phyloP scores from a whole-genome alignment of 352 stramenopile genomes.

The Phytophthora melonis region DNA sequence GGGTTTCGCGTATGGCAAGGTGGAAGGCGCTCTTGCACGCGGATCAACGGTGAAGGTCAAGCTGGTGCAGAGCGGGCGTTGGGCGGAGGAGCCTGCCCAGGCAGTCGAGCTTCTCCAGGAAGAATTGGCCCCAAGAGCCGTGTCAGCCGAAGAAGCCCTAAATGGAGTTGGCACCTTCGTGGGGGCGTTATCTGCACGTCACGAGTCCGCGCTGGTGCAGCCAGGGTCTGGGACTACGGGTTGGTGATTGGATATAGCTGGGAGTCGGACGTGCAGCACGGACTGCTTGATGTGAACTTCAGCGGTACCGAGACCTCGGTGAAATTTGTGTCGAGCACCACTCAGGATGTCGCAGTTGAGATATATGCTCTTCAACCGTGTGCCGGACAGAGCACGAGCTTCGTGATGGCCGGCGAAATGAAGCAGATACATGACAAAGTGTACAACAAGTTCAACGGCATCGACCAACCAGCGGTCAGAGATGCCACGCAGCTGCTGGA shows the following conservation, averaged over 20 bases:
- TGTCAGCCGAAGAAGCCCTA: neutral
- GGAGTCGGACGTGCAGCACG: neutral
- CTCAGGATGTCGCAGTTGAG: neutral
- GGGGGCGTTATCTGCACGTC: neutral
- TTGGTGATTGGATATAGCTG: neutral
- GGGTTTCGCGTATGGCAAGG: neutral
- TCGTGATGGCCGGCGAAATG: neutral
- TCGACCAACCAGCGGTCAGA: neutral
- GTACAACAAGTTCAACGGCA: neutral
- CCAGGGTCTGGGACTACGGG: neutral
- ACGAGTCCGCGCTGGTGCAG: neutral
- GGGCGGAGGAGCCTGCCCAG: neutral
- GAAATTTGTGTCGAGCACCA: neutral
- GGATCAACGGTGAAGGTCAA: neutral
- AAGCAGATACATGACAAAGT: neutral
- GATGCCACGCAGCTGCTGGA: neutral
- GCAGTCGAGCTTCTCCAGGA: neutral
- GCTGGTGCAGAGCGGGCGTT: neutral
- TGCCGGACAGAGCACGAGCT: neutral
- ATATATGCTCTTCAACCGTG: neutral
- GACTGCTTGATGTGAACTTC: neutral
- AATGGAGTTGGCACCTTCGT: neutral
- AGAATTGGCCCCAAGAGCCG: neutral
- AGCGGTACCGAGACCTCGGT: neutral
- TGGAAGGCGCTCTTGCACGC: neutral